Base-by-base conservation (phyloP, 345 rosid genomes). In the Boechera divaricarpa region DNA sequence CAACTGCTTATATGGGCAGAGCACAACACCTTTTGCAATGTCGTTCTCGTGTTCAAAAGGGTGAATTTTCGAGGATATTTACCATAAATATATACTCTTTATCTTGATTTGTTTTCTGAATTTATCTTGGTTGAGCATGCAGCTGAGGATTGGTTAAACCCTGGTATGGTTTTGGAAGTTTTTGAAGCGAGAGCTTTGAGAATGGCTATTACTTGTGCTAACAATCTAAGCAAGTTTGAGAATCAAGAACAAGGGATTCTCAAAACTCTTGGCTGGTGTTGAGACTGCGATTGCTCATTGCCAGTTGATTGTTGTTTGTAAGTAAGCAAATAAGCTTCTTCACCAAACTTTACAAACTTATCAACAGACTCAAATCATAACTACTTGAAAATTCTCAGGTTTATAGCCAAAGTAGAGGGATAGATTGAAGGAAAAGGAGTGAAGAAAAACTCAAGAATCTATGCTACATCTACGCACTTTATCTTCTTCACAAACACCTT, bases 211-310 rank as follows among this genome's bases (percentile, higher is more conserved):
- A 79, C 87, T 52, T 84, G 94, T 79, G 92, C 97, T 33, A 79
- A 82, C 70, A 87, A 77, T 76, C 92, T 94, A 42, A 70, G 82
- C 85, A 81, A 78, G 76, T 92, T 86, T 80, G 55, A 85, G 56
- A 82, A 88, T 79, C 82, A 81, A 45, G 97, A 94, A 81, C 92
- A 90, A 47, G 98, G 98, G 97, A 51, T 89, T 94, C 85, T 81
- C 80, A 0, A 89, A 94, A 78, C 89, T 94, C 11, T 80, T 82
- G 2, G 84, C 91, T 77, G 85, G 84, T 53, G 83, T 69, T 49
- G 98, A 92, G 82, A 91, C 90, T 15, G 87, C 92, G 0, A 58
- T 82, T 72, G 97, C 97, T 44, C 97, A 94, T 87, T 92, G 98
- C 83, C 97, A 94, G 72, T 73, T 90, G 67, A 90, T 92, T 75